Evolutionary conservation across 164 flowering plant species (phyloP).

Genomic region (Vitis labrusca): DNA sequence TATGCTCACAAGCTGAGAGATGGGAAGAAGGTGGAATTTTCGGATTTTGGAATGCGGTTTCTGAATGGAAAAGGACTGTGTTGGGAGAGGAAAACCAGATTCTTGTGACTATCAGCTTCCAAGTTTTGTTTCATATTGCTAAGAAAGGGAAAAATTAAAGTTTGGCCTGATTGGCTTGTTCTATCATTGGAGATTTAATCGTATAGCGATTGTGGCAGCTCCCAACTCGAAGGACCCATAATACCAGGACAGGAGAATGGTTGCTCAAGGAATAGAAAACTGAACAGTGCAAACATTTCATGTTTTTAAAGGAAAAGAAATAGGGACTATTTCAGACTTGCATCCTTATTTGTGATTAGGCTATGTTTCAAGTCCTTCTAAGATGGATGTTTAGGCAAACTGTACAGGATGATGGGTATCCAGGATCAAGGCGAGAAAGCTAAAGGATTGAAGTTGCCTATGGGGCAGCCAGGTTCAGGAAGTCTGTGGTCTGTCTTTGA

Average conservation of each 20-base stretch:
- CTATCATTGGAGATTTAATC: constrained; percentile 33
- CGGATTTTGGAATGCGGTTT: neutral
- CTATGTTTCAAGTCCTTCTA: too few relatives aligned
- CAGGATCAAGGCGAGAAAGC: constrained; percentile 73
- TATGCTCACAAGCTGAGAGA: too few relatives aligned
- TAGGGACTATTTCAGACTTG: too few relatives aligned
- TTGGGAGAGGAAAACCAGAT: constrained; percentile 29
- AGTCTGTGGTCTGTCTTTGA: constrained; percentile 84
- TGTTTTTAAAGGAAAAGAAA: too few relatives aligned
- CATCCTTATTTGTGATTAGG: too few relatives aligned
- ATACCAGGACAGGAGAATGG: too few relatives aligned
- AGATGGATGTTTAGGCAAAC: too few relatives aligned
- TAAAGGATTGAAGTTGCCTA: constrained; percentile 63
- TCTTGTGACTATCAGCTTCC: constrained; percentile 31
- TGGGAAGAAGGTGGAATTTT: too few relatives aligned
- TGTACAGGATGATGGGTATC: constrained; percentile 51
- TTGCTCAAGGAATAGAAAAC: too few relatives aligned
- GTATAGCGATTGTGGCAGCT: constrained; percentile 16
- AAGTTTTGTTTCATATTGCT: constrained; percentile 48
- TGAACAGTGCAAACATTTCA: too few relatives aligned
- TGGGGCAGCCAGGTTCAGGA: constrained; percentile 63
- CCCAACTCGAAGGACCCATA: too few relatives aligned
- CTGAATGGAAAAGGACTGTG: neutral
- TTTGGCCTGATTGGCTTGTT: constrained; percentile 35
- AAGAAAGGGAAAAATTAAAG: constrained; percentile 38